Base-by-base conservation (phyloP, 2,329 filamentous ascomycete genomes). In the Herpotrichia juniperi region DNA sequence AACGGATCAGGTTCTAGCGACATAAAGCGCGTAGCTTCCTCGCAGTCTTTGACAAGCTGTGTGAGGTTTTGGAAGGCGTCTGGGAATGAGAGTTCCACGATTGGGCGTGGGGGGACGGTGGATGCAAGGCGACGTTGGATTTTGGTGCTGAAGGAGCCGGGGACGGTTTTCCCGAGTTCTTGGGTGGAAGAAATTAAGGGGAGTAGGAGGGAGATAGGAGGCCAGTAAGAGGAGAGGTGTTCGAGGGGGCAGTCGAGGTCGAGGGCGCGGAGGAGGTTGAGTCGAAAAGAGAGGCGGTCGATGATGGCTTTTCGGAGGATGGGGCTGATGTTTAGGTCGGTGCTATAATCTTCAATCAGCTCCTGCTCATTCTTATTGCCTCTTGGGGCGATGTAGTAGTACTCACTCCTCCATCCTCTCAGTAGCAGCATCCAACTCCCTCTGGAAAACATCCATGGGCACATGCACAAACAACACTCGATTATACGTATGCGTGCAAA, bases 71-170 rank as follows among this genome's bases (percentile, higher is more conserved):
- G 76, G 57, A 88, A 83, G 0, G 92, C 89, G 63, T 91, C 87
- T 12, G 87, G 83, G 61, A 90, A 88, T 22, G 83, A 84, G 2
- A 93, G 78, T 47, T 91, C 82, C 10, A 97, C 90, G 62, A 97
- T 93, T 0, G 93, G 93, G 8, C 93, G 84, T 7, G 94, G 94
- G 3, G 94, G 94, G 64, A 97, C 93, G 0, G 92, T 97, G 61
- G 92, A 97, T 1, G 94, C 93, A 26, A 99, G 80, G 57, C 89
- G 89, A n/a, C 93, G 84, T 69, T 99, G 94, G 31, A 97, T 82
- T 68, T 96, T 96, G 21, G 86, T 85, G 63, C 91, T 97, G 71
- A 97, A 97, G 0, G 93, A 86, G n/a, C 87, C 86, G 0, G 87
- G 82, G 0, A 96, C 85, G 0, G 84, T 73, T 45, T 81, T 85